phyloP scores from a whole-genome alignment of 495 filamentous ascomycete genomes.

The Hypoxylon perforatum region DNA sequence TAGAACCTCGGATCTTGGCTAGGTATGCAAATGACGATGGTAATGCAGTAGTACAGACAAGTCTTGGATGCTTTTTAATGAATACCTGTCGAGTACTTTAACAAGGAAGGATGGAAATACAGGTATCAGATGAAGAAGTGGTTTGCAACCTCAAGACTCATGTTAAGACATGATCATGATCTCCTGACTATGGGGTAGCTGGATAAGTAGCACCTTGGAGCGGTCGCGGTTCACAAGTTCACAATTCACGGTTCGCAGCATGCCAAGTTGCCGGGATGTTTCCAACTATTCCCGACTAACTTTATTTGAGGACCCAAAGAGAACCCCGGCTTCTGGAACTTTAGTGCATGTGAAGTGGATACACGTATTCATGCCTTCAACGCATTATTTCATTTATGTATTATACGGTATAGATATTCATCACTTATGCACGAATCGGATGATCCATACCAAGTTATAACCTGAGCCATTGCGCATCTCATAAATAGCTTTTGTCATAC shows the following conservation, averaged over 20 bases:
- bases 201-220: no score
- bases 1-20: background rate
- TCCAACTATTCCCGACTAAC: slow-evolving; percentile 8
- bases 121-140: background rate
- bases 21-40: slow-evolving; percentile 22
- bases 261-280: slow-evolving; percentile 26
- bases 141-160: slow-evolving; percentile 3
- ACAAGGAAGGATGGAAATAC: background rate
- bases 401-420: background rate
- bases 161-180: slow-evolving; percentile 3
- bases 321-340: background rate
- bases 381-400: slow-evolving; percentile 1
- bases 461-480: no score
- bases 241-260: slow-evolving; percentile 28
- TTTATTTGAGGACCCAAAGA: slow-evolving; percentile 27
- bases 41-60: background rate
- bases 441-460: background rate
- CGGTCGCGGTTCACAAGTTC: slow-evolving; percentile 24
- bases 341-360: slow-evolving; percentile 31
- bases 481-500: no score
- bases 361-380: background rate
- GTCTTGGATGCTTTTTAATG: slow-evolving; percentile 12
- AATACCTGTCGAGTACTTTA: slow-evolving; percentile 4
- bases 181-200: background rate
- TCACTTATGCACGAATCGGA: background rate